Conservation (phyloP, 2,329 filamentous ascomycete species). For the Rhytidhysteron rufulum region DNA sequence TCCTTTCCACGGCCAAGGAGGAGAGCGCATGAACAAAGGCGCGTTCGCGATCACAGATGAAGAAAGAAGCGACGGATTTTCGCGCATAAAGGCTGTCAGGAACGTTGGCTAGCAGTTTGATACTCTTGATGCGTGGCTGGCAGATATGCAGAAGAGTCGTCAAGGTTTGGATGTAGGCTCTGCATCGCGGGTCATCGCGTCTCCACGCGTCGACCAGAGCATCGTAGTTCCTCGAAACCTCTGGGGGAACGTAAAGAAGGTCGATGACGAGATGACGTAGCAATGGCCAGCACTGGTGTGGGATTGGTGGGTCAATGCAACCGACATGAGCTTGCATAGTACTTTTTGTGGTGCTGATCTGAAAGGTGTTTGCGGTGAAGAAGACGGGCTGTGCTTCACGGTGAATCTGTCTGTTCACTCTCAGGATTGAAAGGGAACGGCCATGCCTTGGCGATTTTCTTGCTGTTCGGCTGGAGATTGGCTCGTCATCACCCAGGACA, state of each 20-base stretch:
- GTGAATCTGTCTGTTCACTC: constrained; percentile 36
- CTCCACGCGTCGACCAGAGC: constrained; percentile 11
- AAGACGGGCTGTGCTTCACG: constrained; percentile 39
- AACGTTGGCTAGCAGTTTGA: constrained; percentile 9
- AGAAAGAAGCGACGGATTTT: constrained; percentile 20
- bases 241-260: constrained; percentile 20
- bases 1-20: constrained; percentile 6
- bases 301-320: constrained; percentile 25
- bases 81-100: constrained; percentile 12
- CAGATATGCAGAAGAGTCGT: constrained; percentile 14
- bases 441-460: constrained; percentile 25
- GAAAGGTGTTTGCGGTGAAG: constrained; percentile 40
- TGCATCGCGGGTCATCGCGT: constrained; percentile 13
- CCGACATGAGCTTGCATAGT: constrained; percentile 2
- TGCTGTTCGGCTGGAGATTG: constrained; percentile 18
- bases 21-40: constrained; percentile 16
- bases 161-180: constrained; percentile 14
- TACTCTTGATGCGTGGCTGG: constrained; percentile 6
- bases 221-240: not conserved
- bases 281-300: constrained; percentile 13
- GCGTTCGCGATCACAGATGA: constrained; percentile 16
- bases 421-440: constrained; percentile 34
- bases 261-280: constrained; percentile 26
- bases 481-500: constrained; percentile 17
- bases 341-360: constrained; percentile 13